Evolutionary conservation across 257 asterid genomes (phyloP), one percentile per base, ranked within the genome.

Genomic region (Solanum commersonii): DNA sequence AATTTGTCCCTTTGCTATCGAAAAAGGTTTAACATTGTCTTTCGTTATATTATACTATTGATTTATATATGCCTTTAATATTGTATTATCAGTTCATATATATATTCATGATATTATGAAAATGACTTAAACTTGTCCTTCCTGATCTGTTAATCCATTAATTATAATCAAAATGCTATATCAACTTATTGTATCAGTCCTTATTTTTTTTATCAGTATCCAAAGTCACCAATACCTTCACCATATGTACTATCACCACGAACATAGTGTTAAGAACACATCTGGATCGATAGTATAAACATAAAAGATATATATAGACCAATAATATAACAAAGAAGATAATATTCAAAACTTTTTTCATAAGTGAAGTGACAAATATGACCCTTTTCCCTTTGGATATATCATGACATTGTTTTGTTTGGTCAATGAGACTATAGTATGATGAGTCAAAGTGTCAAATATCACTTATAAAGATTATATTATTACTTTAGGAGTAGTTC

Each of bases 1-100:
- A n/a, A 46, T 46, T 14, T 63, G 71, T 25, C 8, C 13, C 33
- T 63, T 10, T 63, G 27, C 13, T n/a, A n/a, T 10, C 7, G 15
- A 63, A 63, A 63, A 23, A n/a, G 15, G 7, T 63, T 63, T 63
- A 63, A n/a, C 10, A 63, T 63, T 63, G 7, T 63, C 0, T 10
- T 63, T n/a, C 0, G 7, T 63, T 63, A 63, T 0, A 3, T 63
- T 63, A n/a, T 63, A 63, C 0, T 63, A 0, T 0, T 63, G 1
- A 23, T 63, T 23, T 23, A 4, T 63, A 63, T 23, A 63, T 63
- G 15, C 0, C 29, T 1, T 63, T 63, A 63, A 10, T 63, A n/a
- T n/a, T 63, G 3, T 23, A 63, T 11, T 2, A 10, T n/a, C 8
- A 25, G 15, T 63, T 12, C 6, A 4, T 63, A n/a, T 63, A 60